Conservation (phyloP, 371 early-diverging fungal genomes). For the Blakeslea trispora region DNA sequence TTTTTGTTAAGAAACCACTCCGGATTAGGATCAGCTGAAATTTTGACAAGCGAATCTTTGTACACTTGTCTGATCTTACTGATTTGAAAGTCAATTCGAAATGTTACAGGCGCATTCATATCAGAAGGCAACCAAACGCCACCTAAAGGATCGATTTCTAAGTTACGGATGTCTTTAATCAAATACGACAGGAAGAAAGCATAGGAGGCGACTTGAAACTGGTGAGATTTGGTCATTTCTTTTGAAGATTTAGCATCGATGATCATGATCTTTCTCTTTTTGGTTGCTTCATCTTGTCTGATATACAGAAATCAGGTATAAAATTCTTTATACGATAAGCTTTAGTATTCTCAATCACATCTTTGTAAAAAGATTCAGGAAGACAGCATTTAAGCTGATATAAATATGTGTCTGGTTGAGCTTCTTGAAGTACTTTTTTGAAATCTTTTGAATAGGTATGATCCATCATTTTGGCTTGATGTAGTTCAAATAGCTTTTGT, state of each 20-base stretch:
- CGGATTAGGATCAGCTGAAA: slow-evolving; percentile 30
- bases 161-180: slow-evolving; percentile 38
- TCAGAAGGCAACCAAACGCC: slow-evolving; percentile 51
- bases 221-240: slow-evolving; percentile 44
- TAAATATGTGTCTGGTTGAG: slow-evolving; percentile 37
- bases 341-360: slow-evolving; percentile 26
- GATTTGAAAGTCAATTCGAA: slow-evolving; percentile 48
- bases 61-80: slow-evolving; percentile 48
- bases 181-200: slow-evolving; percentile 47
- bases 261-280: slow-evolving; percentile 39
- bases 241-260: slow-evolving; percentile 58
- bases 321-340: slow-evolving; percentile 38
- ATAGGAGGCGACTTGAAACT: slow-evolving; percentile 59
- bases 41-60: slow-evolving; percentile 31
- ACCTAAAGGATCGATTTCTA: slow-evolving; percentile 45
- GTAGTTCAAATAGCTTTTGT: slow-evolving; percentile 30
- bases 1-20: slow-evolving; percentile 47
- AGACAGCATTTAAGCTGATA: slow-evolving; percentile 47
- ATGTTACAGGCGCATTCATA: slow-evolving; percentile 29
- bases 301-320: slow-evolving; percentile 58
- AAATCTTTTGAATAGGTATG: slow-evolving; percentile 37
- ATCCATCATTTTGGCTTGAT: slow-evolving; percentile 28
- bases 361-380: slow-evolving; percentile 40
- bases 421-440: slow-evolving; percentile 36
- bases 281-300: slow-evolving; percentile 28